Conservation (phyloP, 2,329 filamentous ascomycete species). For the Xylaria polymorpha region DNA sequence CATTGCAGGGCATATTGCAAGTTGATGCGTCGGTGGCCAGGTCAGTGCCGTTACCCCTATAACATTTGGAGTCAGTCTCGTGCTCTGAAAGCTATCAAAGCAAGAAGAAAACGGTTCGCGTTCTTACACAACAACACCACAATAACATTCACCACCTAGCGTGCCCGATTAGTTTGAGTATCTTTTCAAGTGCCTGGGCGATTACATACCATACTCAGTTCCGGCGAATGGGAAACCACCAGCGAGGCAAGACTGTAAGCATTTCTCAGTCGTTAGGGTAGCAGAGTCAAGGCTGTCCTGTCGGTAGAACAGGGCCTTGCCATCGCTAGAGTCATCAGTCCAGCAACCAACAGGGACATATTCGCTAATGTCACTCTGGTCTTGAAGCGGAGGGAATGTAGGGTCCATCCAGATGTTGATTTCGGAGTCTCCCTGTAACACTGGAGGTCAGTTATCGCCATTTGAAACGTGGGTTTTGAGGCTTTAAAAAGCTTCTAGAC, state of each 20-base stretch:
- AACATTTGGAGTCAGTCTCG: too few species aligned
- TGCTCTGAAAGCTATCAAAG: too few species aligned
- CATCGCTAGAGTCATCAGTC: constrained; percentile 56
- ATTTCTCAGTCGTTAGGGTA: constrained; percentile 57
- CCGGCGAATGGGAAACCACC: constrained; percentile 62
- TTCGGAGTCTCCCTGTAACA: too few species aligned
- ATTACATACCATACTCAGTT: constrained; percentile 55
- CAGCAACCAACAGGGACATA: constrained; percentile 74
- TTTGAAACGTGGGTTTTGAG: too few species aligned
- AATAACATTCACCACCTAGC: constrained; percentile 58
- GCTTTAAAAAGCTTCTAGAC: too few species aligned
- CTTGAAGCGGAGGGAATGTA: constrained; percentile 57
- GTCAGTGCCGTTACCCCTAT: constrained; percentile 56
- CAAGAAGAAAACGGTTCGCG: too few species aligned
- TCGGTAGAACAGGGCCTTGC: constrained; percentile 60
- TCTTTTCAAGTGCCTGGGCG: background rate
- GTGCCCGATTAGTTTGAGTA: constrained; percentile 13
- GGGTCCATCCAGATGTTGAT: constrained; percentile 53
- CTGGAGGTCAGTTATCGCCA: too few species aligned
- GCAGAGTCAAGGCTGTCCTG: constrained; percentile 53
- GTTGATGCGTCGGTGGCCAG: constrained; percentile 50
- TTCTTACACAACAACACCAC: constrained; percentile 59
- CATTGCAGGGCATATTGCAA: constrained; percentile 65
- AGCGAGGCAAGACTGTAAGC: constrained; percentile 56
- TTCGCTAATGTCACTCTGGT: constrained; percentile 57